A percentile compares a stretch with the other conserved stretches of the same genome.
phyloP scores from a whole-genome alignment of 1,284 basidiomycete species.

The Ganoderma lingzhi region DNA sequence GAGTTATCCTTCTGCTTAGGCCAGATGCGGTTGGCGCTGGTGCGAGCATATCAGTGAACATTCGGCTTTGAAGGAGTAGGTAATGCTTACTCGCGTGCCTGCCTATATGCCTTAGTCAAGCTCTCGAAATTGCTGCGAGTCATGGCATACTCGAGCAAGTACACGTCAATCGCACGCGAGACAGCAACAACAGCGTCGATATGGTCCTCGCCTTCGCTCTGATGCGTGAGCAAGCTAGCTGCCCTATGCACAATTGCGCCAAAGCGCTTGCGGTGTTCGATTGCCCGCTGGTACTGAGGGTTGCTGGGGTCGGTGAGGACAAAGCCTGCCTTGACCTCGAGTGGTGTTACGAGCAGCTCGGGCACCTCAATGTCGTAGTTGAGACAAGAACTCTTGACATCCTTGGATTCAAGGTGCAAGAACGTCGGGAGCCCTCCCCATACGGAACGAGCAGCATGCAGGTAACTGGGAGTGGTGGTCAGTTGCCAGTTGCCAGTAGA shows the following conservation, averaged over 20 bases:
- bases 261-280: constrained; percentile 69
- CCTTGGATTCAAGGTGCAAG: constrained; percentile 65
- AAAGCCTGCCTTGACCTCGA: constrained; percentile 79
- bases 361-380: constrained; percentile 70
- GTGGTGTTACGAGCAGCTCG: constrained; percentile 67
- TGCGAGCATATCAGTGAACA: constrained; percentile 20
- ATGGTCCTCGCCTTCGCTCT: constrained; percentile 82
- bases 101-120: constrained; percentile 73
- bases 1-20: constrained; percentile 79
- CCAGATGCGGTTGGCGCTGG: constrained; percentile 73
- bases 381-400: constrained; percentile 61
- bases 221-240: constrained; percentile 68
- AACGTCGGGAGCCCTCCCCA: constrained; percentile 81
- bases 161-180: constrained; percentile 77
- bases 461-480: constrained; percentile 51
- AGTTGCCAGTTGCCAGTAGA: constrained; percentile 5
- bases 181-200: constrained; percentile 87
- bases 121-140: constrained; percentile 64
- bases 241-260: constrained; percentile 79
- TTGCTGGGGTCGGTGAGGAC: constrained; percentile 81
- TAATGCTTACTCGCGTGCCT: constrained; percentile 71
- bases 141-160: constrained; percentile 78
- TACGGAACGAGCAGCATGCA: constrained; percentile 69
- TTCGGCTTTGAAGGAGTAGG: constrained; percentile 5
- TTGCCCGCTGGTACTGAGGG: constrained; percentile 75